A percentile compares a stretch with the other conserved stretches of the same genome.
Evolutionary conservation across 2,329 filamentous ascomycete genomes (phyloP).

Genomic region (Sordariomycetes sp.): DNA sequence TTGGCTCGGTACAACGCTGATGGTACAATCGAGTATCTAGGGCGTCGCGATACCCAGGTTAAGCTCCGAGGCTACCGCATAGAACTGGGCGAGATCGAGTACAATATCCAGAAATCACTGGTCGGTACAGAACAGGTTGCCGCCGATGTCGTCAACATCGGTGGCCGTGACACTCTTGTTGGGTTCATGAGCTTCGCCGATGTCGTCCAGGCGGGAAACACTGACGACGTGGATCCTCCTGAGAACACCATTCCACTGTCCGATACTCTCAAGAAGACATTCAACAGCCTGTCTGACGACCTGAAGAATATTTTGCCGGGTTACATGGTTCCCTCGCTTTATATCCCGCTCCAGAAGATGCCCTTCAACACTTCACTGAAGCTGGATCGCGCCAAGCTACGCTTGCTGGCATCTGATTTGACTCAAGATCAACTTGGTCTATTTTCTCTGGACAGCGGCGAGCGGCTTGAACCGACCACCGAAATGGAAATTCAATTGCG

Average conservation of each 20-base stretch:
- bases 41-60: slow-evolving; percentile 19
- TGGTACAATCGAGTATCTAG: slow-evolving; percentile 29
- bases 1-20: slow-evolving; percentile 30
- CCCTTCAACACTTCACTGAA: slow-evolving; percentile 7
- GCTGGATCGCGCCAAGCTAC: slow-evolving; percentile 6
- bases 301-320: slow-evolving; percentile 3
- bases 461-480: neutral
- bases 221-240: neutral
- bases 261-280: neutral
- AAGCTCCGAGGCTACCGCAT: slow-evolving; percentile 22
- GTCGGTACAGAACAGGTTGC: neutral
- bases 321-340: slow-evolving; percentile 9
- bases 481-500: slow-evolving; percentile 1
- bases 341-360: slow-evolving; percentile 5
- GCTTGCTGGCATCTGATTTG: neutral
- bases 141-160: slow-evolving; percentile 1
- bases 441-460: neutral
- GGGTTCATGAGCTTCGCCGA: neutral
- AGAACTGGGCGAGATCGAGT: slow-evolving; percentile 21
- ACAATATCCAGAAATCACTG: slow-evolving; percentile 8
- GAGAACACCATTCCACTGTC: slow-evolving; percentile 2
- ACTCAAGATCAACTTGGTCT: neutral
- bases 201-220: neutral
- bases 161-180: neutral
- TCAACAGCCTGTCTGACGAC: neutral